Evolutionary conservation across 805 yeast genomes (phyloP).

Genomic region (Monosporozyma solicola): DNA sequence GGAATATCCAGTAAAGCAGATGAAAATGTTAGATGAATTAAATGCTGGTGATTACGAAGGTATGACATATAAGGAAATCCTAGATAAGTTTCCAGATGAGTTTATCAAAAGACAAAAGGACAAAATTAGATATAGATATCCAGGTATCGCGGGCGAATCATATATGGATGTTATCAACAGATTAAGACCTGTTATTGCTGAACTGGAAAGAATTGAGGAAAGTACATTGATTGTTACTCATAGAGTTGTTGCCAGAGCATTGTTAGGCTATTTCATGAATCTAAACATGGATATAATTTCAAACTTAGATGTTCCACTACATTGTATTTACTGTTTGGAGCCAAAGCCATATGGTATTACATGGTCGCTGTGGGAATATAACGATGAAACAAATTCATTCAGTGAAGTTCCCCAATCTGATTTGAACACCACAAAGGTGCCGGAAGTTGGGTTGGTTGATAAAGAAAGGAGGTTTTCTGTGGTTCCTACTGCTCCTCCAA

Average conservation of each 20-base stretch:
- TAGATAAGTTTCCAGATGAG: slow-evolving; percentile 62
- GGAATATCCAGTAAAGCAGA: slow-evolving; percentile 67
- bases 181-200: slow-evolving; percentile 81
- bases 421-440: slow-evolving; percentile 42
- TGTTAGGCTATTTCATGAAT: slow-evolving; percentile 83
- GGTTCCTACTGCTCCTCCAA: slow-evolving; percentile 63
- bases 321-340: slow-evolving; percentile 81
- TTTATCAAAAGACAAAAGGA: slow-evolving; percentile 65
- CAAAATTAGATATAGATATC: slow-evolving; percentile 82
- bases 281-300: slow-evolving; percentile 72
- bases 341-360: slow-evolving; percentile 94
- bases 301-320: slow-evolving; percentile 86
- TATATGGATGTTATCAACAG: slow-evolving; percentile 89
- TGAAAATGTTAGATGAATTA: slow-evolving; percentile 87
- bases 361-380: slow-evolving; percentile 82
- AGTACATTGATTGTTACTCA: slow-evolving; percentile 79
- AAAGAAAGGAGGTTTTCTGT: slow-evolving; percentile 64
- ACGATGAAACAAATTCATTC: slow-evolving; percentile 72
- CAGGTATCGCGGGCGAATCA: slow-evolving; percentile 96
- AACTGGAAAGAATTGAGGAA: slow-evolving; percentile 84
- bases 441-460: slow-evolving; percentile 62
- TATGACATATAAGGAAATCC: slow-evolving; percentile 83
- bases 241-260: slow-evolving; percentile 80
- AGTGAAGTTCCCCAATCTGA: slow-evolving; percentile 44
- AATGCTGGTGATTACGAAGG: slow-evolving; percentile 93